A percentile compares a stretch with the other conserved stretches of the same genome.
phyloP scores from a whole-genome alignment of 202 grass and related monocot genomes.

The Tripidium arundinaceum region DNA sequence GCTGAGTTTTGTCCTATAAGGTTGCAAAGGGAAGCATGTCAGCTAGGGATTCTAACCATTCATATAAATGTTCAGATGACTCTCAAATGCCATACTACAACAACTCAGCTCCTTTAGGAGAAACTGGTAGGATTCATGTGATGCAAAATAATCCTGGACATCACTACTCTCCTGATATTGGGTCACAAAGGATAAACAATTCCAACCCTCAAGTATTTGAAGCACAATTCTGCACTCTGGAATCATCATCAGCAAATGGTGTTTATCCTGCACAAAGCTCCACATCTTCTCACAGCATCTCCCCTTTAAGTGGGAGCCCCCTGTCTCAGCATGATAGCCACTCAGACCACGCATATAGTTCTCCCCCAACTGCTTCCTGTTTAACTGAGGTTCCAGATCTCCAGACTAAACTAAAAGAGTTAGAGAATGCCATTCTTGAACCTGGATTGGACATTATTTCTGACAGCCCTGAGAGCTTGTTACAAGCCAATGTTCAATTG shows the following conservation, averaged over 20 bases:
- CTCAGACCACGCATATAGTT: conserved; percentile 55
- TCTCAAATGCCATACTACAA: conserved; percentile 38
- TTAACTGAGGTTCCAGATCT: conserved; percentile 62
- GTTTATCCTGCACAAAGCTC: conserved; percentile 50
- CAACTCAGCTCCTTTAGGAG: conserved; percentile 28
- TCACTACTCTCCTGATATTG: conserved; percentile 45
- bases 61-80: conserved; percentile 21
- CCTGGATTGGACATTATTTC: conserved; percentile 50
- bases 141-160: conserved; percentile 19
- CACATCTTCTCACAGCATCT: conserved; percentile 59
- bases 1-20: conserved; percentile 22
- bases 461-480: conserved; percentile 39
- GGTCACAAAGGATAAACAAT: conserved; percentile 25
- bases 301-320: conserved; percentile 62
- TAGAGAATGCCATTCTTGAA: conserved; percentile 69
- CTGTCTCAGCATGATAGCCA: conserved; percentile 54
- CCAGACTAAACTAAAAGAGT: conserved; percentile 58
- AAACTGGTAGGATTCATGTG: conserved; percentile 25
- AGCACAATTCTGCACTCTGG: conserved; percentile 60
- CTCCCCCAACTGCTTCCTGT: conserved; percentile 64
- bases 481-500: conserved; percentile 1
- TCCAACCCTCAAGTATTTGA: conserved; percentile 32
- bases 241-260: conserved; percentile 56
- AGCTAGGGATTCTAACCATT: conserved; percentile 35
- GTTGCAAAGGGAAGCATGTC: conserved; percentile 23